These are phyloP conservation scores for Botrytis porri DNA, from an alignment of 2,329 filamentous ascomycete species.

Conservation along the genomic window DNA sequence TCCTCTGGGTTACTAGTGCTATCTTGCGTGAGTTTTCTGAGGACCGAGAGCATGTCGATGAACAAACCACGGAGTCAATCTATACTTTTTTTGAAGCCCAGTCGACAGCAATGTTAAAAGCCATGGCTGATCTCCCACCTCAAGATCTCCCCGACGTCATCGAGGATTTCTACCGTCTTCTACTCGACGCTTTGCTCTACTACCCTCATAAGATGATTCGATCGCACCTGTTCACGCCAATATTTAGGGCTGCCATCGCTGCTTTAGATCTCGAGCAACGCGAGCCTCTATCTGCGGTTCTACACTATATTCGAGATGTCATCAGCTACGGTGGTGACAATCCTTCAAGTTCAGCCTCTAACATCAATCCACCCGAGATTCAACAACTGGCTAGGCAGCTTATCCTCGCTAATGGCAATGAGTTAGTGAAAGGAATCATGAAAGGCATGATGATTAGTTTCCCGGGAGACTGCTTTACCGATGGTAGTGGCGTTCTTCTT, in stretches of 20 bases:
- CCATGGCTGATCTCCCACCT: slow-evolving; percentile 76
- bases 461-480: slow-evolving; percentile 90
- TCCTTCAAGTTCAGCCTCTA: slow-evolving; percentile 59
- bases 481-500: slow-evolving; percentile 89
- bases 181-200: slow-evolving; percentile 88
- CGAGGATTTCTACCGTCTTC: slow-evolving; percentile 82
- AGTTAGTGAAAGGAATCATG: slow-evolving; percentile 82
- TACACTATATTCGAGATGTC: slow-evolving; percentile 91
- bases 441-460: slow-evolving; percentile 99
- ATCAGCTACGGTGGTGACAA: slow-evolving; percentile 83
- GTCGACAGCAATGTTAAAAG: slow-evolving; percentile 82
- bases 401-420: slow-evolving; percentile 66
- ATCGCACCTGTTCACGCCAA: slow-evolving; percentile 74
- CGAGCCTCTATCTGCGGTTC: slow-evolving; percentile 83
- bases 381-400: slow-evolving; percentile 71
- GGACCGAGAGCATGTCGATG: slow-evolving; percentile 79
- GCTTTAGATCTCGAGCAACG: slow-evolving; percentile 86
- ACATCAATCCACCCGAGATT: slow-evolving; percentile 64
- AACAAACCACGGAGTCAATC: slow-evolving; percentile 78
- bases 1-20: slow-evolving; percentile 96
- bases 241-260: slow-evolving; percentile 83
- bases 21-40: slow-evolving; percentile 95
- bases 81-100: slow-evolving; percentile 95
- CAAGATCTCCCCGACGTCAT: slow-evolving; percentile 59
- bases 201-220: slow-evolving; percentile 82